Base-by-base conservation (phyloP, 495 filamentous ascomycete genomes). In the Platismatia glauca region DNA sequence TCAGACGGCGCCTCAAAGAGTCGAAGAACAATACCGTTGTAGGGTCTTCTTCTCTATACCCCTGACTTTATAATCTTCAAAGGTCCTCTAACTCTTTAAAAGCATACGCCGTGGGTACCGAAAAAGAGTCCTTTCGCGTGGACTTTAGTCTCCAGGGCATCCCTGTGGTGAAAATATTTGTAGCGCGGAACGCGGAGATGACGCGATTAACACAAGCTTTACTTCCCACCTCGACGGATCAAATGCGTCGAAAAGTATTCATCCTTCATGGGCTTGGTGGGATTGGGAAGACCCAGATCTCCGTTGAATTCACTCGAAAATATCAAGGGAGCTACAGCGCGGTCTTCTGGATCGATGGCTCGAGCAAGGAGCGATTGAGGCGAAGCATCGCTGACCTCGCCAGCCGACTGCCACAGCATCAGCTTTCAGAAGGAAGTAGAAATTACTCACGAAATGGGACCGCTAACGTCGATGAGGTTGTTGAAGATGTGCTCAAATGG, bases 191-290 rank as follows among this genome's bases (percentile, higher is more conserved):
- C 55, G 29, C 31, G 35, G 55, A 57, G 35, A 31, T 57, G 31
- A 35, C 31, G 35, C 55, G n/a, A 35, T 57, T 57, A 22, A 35
- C 31, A 35, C 33, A 57, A 57, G 35, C 55, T 35, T 57, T 57
- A 35, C 55, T 57, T 31, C 55, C 55, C 31, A 57, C 15, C 29
- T 35, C 24, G 35, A 57, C 55, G 31, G 29, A 35, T 57, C 29
- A 57, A 31, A 33, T 57, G 31, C 55, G 31, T 57, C 58, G 58
- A 43, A 50, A 44, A 41, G 39, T 60, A 38, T 31, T 66, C 8
- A 59, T 76, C 52, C 62, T 75, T 41, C 66, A 75, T 63, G 76
- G 76, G 35, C 70, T 79, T 64, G 74, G 77, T 6, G 74, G 77
- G 0, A 74, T 73, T 11, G 71, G 71, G 38, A 73, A 73, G 59